Evolutionary conservation across 805 yeast genomes (phyloP).

Genomic region (Isabelozyma gotoi): DNA sequence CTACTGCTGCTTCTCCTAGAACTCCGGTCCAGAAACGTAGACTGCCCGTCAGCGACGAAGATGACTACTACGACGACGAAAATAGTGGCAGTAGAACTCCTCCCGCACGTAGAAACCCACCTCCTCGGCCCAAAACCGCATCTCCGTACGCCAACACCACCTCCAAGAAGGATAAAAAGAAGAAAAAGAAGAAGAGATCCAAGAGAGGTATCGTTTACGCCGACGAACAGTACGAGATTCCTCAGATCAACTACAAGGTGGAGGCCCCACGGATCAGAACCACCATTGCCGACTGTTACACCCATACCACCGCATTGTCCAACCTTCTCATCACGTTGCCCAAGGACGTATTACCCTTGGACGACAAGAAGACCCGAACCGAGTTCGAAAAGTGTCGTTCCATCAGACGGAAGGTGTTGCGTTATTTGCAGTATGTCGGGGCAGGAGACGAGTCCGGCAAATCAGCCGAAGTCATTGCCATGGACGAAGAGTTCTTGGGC

Average conservation of each 20-base stretch:
- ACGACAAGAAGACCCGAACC: conserved; percentile 57
- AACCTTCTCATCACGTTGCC: conserved; percentile 45
- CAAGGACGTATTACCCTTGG: conserved; percentile 58
- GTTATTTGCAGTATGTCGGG: conserved; percentile 81
- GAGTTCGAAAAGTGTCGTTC: conserved; percentile 74
- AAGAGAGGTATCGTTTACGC: conserved; percentile 27
- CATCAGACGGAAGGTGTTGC: conserved; percentile 72
- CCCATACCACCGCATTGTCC: conserved; percentile 66
- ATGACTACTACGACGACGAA: background rate
- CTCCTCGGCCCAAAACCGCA: conserved; percentile 23
- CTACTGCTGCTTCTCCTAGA: background rate
- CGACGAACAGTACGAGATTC: conserved; percentile 58
- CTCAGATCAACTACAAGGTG: conserved; percentile 63
- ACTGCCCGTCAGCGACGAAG: conserved; percentile 1
- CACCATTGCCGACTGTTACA: conserved; percentile 72
- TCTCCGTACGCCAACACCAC: conserved; percentile 16
- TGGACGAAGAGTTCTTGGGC: conserved; percentile 84
- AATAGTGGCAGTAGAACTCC: too few relatives aligned
- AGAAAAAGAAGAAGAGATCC: conserved; percentile 13
- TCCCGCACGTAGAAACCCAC: conserved; percentile 18
- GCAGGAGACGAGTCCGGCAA: conserved; percentile 37
- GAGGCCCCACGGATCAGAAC: conserved; percentile 72
- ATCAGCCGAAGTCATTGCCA: conserved; percentile 21
- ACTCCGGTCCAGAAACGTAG: conserved; percentile 1
- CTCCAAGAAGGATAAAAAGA: conserved; percentile 8